Base-by-base conservation (phyloP, 495 filamentous ascomycete species). In the Lindgomyces ingoldianus region DNA sequence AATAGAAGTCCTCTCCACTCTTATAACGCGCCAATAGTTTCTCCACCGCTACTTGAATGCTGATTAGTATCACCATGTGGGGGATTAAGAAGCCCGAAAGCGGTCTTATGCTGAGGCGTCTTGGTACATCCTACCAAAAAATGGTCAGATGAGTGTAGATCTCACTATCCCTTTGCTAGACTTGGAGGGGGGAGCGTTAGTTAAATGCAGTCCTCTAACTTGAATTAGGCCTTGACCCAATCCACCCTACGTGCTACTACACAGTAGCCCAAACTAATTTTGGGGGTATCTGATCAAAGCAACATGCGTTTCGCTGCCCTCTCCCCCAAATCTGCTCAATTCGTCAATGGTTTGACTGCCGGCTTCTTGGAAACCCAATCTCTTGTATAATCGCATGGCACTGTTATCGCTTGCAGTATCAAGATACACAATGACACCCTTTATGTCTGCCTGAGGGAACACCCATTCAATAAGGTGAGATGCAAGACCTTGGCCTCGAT, bases 241-340 rank as follows among this genome's bases (percentile, higher is more conserved):
- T 4, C 6, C 45, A 18, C n/a, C 12, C 9, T 49, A 9, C 19
- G 45, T 49, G 4, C 8, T 24, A n/a, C 12, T 52, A 12, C 25
- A 4, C 14, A 26, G 22, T 9, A 6, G 51, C 51, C 21, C 9
- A 10, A n/a, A n/a, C n/a, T n/a, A n/a, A n/a, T n/a, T 36, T 16
- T 63, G 59, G 3, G 65, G 65, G 53, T 68, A 59, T 50, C 65
- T 45, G 1, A 68, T 53, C 3, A 68, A 55, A n/a, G 53, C 65
- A 33, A 64, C 54, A 22, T 68, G 65, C 10, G 65, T 68, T 1
- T 68, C 21, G 18, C 41, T 53, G 12, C 65, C 65, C 49, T 68
- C 60, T 1, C 65, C 60, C 12, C 65, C 65, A 50, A 53, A 68
- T 25, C 22, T 53, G 26, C 45, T 59, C 27, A 63, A 27, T 49